phyloP scores from a whole-genome alignment of 2,329 filamentous ascomycete species.

The Venturia asperata region DNA sequence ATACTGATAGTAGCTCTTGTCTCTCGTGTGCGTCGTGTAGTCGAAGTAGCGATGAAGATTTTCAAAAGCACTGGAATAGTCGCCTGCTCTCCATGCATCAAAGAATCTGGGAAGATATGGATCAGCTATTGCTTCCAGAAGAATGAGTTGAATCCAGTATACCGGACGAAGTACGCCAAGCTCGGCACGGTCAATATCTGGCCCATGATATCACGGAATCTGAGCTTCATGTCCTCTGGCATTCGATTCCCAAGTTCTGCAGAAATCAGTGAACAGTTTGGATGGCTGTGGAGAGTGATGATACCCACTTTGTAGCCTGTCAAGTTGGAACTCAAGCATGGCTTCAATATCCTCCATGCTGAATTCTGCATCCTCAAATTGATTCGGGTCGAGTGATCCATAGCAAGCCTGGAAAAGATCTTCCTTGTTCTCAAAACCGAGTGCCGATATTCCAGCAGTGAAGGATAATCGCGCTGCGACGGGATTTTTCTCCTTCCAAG shows the following conservation, averaged over 20 bases:
- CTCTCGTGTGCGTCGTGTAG: conserved; percentile 80
- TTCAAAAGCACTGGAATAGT: conserved; percentile 85
- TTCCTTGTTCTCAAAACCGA: conserved; percentile 48
- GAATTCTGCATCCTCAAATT: conserved; percentile 37
- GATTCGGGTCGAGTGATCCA: conserved; percentile 37
- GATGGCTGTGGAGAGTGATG: neutral
- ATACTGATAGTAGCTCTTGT: conserved; percentile 87
- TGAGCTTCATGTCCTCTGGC: conserved; percentile 63
- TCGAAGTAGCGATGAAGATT: conserved; percentile 92
- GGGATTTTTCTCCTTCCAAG: conserved; percentile 46
- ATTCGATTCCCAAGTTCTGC: conserved; percentile 70
- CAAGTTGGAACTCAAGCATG: conserved; percentile 80
- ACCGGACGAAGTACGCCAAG: conserved; percentile 69
- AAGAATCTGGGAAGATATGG: conserved; percentile 56
- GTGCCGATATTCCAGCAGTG: conserved; percentile 54
- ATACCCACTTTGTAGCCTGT: conserved; percentile 71
- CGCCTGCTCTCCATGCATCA: conserved; percentile 84
- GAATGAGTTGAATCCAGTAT: conserved; percentile 19
- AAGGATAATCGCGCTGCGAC: conserved; percentile 36
- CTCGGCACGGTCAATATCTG: conserved; percentile 64
- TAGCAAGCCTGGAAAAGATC: conserved; percentile 46
- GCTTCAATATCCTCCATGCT: conserved; percentile 76
- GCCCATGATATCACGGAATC: conserved; percentile 61
- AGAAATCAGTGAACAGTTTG: conserved; percentile 12
- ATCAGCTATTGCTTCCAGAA: conserved; percentile 20